Percentiles rank a stretch among this genome's conserved stretches.
Conservation (phyloP, 176 grass and related monocot species). For the Oryza punctata region DNA sequence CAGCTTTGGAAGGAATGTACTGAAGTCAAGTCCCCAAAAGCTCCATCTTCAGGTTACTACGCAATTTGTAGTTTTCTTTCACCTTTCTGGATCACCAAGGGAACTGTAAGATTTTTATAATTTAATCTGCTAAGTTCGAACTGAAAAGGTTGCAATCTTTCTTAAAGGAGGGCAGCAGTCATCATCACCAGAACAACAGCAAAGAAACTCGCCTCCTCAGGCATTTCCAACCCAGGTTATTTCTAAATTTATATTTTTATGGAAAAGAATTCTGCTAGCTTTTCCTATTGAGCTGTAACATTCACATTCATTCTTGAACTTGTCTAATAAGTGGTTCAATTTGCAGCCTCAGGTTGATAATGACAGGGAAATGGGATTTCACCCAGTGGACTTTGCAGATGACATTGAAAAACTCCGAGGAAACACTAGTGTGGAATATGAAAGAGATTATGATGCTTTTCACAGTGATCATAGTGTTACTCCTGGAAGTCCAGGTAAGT, state of each 20-base stretch:
- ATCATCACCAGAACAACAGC: constrained; percentile 52
- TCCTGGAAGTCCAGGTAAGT: constrained; percentile 78
- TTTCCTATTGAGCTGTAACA: constrained; percentile 27
- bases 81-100: constrained; percentile 4
- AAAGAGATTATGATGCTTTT: constrained; percentile 39
- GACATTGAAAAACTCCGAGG: constrained; percentile 63
- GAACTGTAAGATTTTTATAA: not conserved
- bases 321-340: constrained; percentile 37
- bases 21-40: constrained; percentile 34
- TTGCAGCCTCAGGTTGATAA: constrained; percentile 59
- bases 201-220: constrained; percentile 34
- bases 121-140: constrained; percentile 29
- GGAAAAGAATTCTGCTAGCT: not conserved
- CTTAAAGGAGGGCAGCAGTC: constrained; percentile 45
- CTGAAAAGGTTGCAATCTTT: constrained; percentile 16
- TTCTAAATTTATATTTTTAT: constrained; percentile 39
- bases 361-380: constrained; percentile 44
- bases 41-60: constrained; percentile 55
- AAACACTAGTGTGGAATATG: constrained; percentile 45
- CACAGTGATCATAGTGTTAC: constrained; percentile 63
- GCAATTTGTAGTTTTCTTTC: constrained; percentile 32
- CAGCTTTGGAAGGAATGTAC: constrained; percentile 69
- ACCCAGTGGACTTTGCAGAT: constrained; percentile 53
- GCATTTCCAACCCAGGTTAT: constrained; percentile 50
- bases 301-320: not conserved